phyloP scores from a whole-genome alignment of 805 yeast genomes.

The Ogataea minuta region DNA sequence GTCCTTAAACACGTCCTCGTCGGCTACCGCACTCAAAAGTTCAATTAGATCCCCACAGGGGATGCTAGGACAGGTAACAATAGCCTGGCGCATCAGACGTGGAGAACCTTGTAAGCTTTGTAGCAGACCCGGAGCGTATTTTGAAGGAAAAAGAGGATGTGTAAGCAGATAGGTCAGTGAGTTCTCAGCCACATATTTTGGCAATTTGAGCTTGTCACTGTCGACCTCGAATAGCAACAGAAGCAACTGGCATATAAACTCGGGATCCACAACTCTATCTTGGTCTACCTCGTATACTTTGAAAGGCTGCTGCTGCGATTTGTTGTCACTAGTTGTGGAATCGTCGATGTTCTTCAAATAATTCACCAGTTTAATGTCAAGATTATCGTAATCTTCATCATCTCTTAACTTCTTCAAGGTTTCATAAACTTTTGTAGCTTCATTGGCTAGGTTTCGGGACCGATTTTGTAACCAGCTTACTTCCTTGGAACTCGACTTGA shows the following conservation, averaged over 20 bases:
- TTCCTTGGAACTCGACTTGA: slow-evolving; percentile 24
- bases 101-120: slow-evolving; percentile 48
- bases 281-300: slow-evolving; percentile 58
- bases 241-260: slow-evolving; percentile 47
- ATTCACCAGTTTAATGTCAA: slow-evolving; percentile 31
- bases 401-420: slow-evolving; percentile 24
- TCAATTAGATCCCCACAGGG: slow-evolving; percentile 60
- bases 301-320: slow-evolving; percentile 33
- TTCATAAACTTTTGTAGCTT: slow-evolving; percentile 30
- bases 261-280: slow-evolving; percentile 63
- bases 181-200: slow-evolving; percentile 48
- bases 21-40: slow-evolving; percentile 55
- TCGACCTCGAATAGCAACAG: slow-evolving; percentile 32
- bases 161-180: slow-evolving; percentile 74
- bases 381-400: slow-evolving; percentile 28
- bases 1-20: slow-evolving; percentile 66
- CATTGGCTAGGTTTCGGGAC: slow-evolving; percentile 20
- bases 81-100: slow-evolving; percentile 74
- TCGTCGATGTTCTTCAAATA: slow-evolving; percentile 30
- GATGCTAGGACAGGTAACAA: slow-evolving; percentile 72
- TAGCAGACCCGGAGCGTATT: slow-evolving; percentile 55
- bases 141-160: slow-evolving; percentile 80
- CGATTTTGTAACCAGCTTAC: slow-evolving; percentile 25
- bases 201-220: slow-evolving; percentile 21
- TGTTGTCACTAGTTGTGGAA: slow-evolving; percentile 8